A percentile compares a stretch with the other conserved stretches of the same genome.
These are phyloP conservation scores for Wickerhamiella siamensis DNA, from an alignment of 805 yeast species.

Conservation along the genomic window DNA sequence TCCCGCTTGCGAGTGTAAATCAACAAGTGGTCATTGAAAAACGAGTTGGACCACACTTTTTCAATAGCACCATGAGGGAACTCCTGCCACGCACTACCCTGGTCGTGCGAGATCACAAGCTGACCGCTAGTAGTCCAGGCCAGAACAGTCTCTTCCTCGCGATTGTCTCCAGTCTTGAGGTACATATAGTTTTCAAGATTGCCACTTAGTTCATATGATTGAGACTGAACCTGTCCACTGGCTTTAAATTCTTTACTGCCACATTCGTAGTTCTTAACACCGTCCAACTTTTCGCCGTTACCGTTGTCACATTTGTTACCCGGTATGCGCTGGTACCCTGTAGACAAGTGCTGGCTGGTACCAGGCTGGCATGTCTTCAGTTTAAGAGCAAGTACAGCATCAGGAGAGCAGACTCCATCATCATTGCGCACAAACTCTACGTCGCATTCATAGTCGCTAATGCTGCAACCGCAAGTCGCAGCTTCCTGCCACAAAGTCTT, in stretches of 20 bases:
- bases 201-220: slow-evolving; percentile 34
- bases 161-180: slow-evolving; percentile 34
- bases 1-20: slow-evolving; percentile 35
- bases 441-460: slow-evolving; percentile 2
- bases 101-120: slow-evolving; percentile 56
- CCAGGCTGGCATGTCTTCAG: slow-evolving; percentile 1
- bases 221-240: not conserved
- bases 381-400: not conserved
- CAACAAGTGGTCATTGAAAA: slow-evolving; percentile 35
- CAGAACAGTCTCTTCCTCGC: slow-evolving; percentile 51
- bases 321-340: slow-evolving; percentile 80
- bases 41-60: not conserved
- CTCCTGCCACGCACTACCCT: slow-evolving; percentile 37
- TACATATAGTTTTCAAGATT: slow-evolving; percentile 42
- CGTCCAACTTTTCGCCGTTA: slow-evolving; percentile 21
- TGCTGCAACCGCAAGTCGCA: slow-evolving; percentile 24
- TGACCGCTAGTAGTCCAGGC: slow-evolving; percentile 38
- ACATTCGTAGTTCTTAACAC: not conserved
- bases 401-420: slow-evolving; percentile 1
- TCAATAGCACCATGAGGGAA: slow-evolving; percentile 28
- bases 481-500: no score
- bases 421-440: slow-evolving; percentile 1
- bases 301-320: slow-evolving; percentile 77
- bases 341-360: slow-evolving; percentile 27
- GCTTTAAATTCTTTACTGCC: not conserved